These are phyloP conservation scores for Penicillium capsulatum DNA, from an alignment of 2,329 filamentous ascomycete species.

Conservation along the genomic window DNA sequence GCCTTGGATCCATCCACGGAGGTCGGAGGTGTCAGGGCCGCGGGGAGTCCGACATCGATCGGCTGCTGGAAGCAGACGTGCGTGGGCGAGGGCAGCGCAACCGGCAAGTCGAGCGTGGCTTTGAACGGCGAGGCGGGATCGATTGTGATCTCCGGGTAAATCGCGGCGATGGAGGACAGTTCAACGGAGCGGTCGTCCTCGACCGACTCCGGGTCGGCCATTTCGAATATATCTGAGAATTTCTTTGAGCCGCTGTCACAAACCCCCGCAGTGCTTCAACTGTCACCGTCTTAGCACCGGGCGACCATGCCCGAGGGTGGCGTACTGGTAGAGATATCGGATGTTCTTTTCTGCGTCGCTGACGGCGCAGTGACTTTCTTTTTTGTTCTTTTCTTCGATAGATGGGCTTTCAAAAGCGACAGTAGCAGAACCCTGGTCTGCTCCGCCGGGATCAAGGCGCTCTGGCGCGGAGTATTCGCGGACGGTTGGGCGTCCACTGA, in stretches of 20 bases:
- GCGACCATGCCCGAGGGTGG: constrained; percentile 9
- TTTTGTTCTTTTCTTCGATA: not conserved
- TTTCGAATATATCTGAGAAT: constrained; percentile 14
- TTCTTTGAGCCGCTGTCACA: constrained; percentile 8
- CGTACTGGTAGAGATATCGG: constrained; percentile 2
- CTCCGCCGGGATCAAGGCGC: constrained; percentile 10
- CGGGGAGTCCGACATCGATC: constrained; percentile 32
- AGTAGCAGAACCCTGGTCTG: not conserved
- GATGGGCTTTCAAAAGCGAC: constrained; percentile 1
- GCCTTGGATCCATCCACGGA: constrained; percentile 36
- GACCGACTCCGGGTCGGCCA: constrained; percentile 26
- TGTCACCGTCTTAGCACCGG: not conserved
- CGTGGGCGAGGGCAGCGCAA: constrained; percentile 53
- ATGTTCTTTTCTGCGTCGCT: not conserved
- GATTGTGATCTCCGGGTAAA: constrained; percentile 57
- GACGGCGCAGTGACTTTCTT: too few species aligned
- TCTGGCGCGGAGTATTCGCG: constrained; percentile 11
- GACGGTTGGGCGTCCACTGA: constrained; percentile 11
- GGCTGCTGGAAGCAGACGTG: constrained; percentile 41
- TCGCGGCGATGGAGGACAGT: constrained; percentile 56
- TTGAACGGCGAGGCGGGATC: constrained; percentile 45
- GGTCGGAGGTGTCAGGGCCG: constrained; percentile 40
- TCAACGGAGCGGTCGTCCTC: constrained; percentile 59
- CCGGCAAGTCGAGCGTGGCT: constrained; percentile 53
- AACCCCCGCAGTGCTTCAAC: not conserved